These are phyloP conservation scores for Protostelium mycophagum DNA, from an alignment of 78 protist species.

Conservation along the genomic window DNA sequence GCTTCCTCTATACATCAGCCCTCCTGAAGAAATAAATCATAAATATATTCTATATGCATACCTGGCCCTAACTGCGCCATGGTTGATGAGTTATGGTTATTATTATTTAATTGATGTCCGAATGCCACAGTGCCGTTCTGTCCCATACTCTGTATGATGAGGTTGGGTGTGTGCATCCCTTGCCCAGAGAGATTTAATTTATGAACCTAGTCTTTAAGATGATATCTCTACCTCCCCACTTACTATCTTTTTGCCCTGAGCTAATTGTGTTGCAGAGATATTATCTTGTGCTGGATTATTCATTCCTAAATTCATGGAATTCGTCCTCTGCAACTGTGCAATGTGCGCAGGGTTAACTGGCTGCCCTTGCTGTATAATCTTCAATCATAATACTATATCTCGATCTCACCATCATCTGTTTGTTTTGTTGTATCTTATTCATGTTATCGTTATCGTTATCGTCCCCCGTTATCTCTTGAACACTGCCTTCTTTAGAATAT, in stretches of 20 bases:
- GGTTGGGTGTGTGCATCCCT: neutral
- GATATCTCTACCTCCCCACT: neutral
- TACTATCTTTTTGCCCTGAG: neutral
- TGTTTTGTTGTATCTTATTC: neutral
- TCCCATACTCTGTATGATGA: neutral
- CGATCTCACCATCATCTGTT: neutral
- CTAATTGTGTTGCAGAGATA: neutral
- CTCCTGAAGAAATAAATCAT: too few relatives aligned
- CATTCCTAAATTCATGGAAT: too few relatives aligned
- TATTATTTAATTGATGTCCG: neutral
- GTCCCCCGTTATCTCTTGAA: neutral
- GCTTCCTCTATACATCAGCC: too few relatives aligned
- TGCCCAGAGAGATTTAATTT: neutral
- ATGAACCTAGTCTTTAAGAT: neutral
- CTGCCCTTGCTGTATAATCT: neutral
- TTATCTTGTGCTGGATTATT: too few relatives aligned
- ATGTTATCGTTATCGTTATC: neutral
- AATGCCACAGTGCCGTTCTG: neutral
- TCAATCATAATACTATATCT: neutral
- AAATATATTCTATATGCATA: too few relatives aligned
- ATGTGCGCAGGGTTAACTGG: neutral
- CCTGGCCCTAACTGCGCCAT: constrained; percentile 1
- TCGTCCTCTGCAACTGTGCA: neutral
- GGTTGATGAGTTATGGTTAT: neutral
- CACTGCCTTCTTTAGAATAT: neutral